These are phyloP conservation scores for Coemansia sp. DNA, from an alignment of 192 early-diverging fungal genomes.

Conservation along the genomic window DNA sequence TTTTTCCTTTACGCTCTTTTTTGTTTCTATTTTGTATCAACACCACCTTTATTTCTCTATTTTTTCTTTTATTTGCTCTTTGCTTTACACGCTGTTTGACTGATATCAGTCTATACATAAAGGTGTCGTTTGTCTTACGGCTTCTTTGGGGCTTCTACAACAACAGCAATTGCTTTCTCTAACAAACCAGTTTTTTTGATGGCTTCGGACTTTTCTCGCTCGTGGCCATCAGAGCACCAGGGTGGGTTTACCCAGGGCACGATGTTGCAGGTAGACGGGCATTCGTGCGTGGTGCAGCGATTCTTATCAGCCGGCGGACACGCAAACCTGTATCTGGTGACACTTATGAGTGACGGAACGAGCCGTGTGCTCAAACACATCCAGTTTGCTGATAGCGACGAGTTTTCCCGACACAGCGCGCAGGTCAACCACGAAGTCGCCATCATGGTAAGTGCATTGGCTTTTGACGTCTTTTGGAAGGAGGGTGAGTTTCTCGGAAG, in stretches of 20 bases:
- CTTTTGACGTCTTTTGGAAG: background rate
- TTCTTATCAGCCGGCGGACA: constrained; percentile 67
- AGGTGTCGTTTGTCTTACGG: too few relatives aligned
- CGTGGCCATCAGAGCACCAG: background rate
- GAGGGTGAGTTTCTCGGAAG: background rate
- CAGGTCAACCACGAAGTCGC: constrained; percentile 73
- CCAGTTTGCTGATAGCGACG: constrained; percentile 51
- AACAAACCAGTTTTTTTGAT: background rate
- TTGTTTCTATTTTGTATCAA: background rate
- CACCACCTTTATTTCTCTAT: background rate
- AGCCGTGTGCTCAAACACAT: constrained; percentile 82
- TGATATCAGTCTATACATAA: too few relatives aligned
- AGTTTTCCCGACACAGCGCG: constrained; percentile 65
- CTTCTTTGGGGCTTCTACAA: too few relatives aligned
- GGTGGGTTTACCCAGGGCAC: constrained; percentile 36
- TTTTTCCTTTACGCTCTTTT: background rate
- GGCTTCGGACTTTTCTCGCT: background rate
- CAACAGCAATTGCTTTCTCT: too few relatives aligned
- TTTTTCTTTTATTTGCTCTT: background rate
- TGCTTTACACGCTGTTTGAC: background rate
- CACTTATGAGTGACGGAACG: constrained; percentile 54
- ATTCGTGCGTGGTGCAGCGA: constrained; percentile 46
- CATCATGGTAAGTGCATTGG: constrained; percentile 60
- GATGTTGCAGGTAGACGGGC: constrained; percentile 37
- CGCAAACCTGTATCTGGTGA: constrained; percentile 88